phyloP scores from a whole-genome alignment of 2,329 filamentous ascomycete species.

The Trichoderma sp. region DNA sequence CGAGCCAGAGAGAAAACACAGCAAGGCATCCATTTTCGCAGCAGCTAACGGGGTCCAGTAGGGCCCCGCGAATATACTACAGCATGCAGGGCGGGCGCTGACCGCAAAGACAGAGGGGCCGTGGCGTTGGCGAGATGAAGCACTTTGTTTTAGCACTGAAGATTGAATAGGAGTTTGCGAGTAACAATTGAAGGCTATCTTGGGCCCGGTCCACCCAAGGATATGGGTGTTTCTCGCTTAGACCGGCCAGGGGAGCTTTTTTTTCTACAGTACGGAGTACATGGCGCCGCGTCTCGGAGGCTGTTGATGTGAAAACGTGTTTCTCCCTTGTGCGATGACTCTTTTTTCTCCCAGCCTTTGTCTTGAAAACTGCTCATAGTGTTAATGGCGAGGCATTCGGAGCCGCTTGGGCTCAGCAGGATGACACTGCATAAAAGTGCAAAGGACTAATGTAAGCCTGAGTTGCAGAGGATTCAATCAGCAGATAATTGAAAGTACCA shows the following conservation, averaged over 20 bases:
- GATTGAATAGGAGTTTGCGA: slow-evolving; percentile 11
- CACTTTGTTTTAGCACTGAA: neutral
- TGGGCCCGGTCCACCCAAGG: neutral
- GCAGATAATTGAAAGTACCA: neutral
- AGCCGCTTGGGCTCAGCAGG: neutral
- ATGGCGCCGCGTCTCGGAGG: neutral
- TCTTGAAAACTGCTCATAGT: neutral
- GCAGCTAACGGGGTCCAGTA: slow-evolving; percentile 5
- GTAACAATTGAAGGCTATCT: neutral
- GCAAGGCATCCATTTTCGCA: neutral
- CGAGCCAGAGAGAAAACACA: neutral
- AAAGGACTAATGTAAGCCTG: neutral
- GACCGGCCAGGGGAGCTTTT: neutral
- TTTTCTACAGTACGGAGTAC: neutral
- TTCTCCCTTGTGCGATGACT: slow-evolving; percentile 21
- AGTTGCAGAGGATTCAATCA: neutral
- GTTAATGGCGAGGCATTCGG: neutral
- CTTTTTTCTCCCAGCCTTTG: neutral
- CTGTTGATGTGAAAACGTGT: slow-evolving; percentile 3
- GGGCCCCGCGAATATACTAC: slow-evolving; percentile 1
- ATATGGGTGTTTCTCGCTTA: slow-evolving; percentile 22
- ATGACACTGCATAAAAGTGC: neutral
- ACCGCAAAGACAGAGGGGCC: neutral
- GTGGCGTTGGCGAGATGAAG: slow-evolving; percentile 9
- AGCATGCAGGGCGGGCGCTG: neutral